A percentile compares a stretch with the other conserved stretches of the same genome.
These are phyloP conservation scores for Pseudopyricularia javanii DNA, from an alignment of 2,329 filamentous ascomycete species.

Conservation along the genomic window DNA sequence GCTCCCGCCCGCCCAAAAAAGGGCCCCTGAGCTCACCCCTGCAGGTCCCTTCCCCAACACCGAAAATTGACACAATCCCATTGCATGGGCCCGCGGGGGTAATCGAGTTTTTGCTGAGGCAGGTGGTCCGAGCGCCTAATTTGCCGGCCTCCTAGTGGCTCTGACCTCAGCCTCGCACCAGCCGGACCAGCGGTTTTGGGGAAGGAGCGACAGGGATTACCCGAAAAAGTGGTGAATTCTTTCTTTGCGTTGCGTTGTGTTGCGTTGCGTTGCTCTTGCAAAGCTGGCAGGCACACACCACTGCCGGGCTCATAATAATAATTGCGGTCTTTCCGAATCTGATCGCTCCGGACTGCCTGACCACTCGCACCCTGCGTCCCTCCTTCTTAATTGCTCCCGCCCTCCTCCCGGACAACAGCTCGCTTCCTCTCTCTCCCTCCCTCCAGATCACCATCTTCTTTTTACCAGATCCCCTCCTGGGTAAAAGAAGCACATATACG, in stretches of 20 bases:
- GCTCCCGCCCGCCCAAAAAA: background rate
- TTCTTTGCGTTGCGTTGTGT: background rate
- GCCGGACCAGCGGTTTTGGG: constrained; percentile 2
- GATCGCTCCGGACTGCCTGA: background rate
- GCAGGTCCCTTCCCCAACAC: constrained; percentile 2
- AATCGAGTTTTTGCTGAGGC: constrained; percentile 2
- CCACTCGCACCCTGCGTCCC: background rate
- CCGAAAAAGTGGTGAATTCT: constrained; percentile 2
- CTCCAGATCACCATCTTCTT: background rate
- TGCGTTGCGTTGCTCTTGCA: too few species aligned
- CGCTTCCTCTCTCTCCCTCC: background rate
- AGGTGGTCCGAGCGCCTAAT: background rate
- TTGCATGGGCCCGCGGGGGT: background rate
- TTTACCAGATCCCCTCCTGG: background rate
- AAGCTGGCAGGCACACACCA: too few species aligned
- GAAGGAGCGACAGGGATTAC: constrained; percentile 2
- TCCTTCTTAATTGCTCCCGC: background rate
- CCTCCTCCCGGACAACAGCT: background rate
- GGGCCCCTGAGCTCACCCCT: background rate
- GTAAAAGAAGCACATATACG: background rate
- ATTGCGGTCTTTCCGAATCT: background rate
- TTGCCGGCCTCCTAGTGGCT: background rate
- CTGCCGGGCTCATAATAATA: background rate
- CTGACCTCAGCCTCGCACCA: constrained; percentile 1
- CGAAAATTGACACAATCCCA: constrained; percentile 1